Conservation (phyloP, 2,329 filamentous ascomycete species). For the Didymella pinodella region DNA sequence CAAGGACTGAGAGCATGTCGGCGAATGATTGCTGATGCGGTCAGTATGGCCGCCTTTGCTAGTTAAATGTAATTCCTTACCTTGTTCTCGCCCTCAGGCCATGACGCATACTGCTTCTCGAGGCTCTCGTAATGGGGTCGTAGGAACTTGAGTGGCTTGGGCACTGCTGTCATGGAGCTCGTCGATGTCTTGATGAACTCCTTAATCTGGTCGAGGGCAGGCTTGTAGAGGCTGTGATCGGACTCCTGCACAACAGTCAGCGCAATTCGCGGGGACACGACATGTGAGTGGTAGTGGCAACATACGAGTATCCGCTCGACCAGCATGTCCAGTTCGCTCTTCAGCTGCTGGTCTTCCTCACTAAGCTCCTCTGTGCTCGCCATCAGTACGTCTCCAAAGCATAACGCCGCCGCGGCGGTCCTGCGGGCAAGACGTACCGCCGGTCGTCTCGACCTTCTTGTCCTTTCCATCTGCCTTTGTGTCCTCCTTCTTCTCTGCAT, state of each 20-base stretch:
- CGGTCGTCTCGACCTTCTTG: constrained; percentile 71
- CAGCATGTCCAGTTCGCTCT: constrained; percentile 97
- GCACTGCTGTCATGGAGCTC: constrained; percentile 98
- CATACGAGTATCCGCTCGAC: constrained; percentile 89
- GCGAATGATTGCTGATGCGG: constrained; percentile 72
- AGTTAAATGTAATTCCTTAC: constrained; percentile 50
- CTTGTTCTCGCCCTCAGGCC: constrained; percentile 85
- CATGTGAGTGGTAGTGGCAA: constrained; percentile 16
- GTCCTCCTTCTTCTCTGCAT: constrained; percentile 65
- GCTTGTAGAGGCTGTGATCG: constrained; percentile 86
- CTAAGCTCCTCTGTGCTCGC: constrained; percentile 81
- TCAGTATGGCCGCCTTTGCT: constrained; percentile 25
- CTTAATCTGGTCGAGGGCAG: constrained; percentile 95
- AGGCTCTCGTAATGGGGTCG: constrained; percentile 94
- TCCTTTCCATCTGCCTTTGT: constrained; percentile 78
- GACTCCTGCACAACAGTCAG: constrained; percentile 69
- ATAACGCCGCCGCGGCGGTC: constrained; percentile 21
- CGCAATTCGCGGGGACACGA: constrained; percentile 19
- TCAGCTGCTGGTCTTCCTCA: constrained; percentile 98
- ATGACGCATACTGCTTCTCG: constrained; percentile 86
- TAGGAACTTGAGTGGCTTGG: constrained; percentile 97
- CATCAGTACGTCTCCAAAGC: constrained; percentile 35
- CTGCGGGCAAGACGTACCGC: constrained; percentile 53
- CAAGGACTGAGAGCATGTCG: constrained; percentile 95
- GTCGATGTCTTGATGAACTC: constrained; percentile 98